These are phyloP conservation scores for Botrytis tulipae DNA, from an alignment of 2,329 filamentous ascomycete species.

Conservation along the genomic window DNA sequence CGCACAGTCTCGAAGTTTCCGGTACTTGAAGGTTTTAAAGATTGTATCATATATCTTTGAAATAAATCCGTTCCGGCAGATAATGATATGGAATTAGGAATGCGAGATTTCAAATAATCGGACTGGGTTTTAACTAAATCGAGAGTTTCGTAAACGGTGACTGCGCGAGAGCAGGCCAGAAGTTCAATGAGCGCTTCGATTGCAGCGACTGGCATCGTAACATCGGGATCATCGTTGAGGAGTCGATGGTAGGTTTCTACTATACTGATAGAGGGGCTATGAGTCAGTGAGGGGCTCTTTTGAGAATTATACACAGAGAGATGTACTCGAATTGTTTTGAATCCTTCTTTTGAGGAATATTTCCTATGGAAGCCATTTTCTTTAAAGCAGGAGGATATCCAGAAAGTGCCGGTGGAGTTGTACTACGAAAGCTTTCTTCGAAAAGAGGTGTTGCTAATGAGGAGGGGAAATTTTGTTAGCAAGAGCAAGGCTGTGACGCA, in stretches of 20 bases:
- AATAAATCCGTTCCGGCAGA: constrained; percentile 95
- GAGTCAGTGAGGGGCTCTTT: constrained; percentile 27
- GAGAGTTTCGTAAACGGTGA: constrained; percentile 91
- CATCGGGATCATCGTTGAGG: constrained; percentile 68
- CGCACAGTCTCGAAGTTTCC: constrained; percentile 78
- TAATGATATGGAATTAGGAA: constrained; percentile 86
- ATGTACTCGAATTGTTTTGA: constrained; percentile 36
- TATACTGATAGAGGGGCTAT: constrained; percentile 43
- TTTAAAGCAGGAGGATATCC: constrained; percentile 34
- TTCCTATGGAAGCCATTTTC: constrained; percentile 37
- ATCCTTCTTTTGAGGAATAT: constrained; percentile 28
- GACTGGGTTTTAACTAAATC: constrained; percentile 78
- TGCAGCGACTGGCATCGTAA: constrained; percentile 94
- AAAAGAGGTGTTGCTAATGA: constrained; percentile 25
- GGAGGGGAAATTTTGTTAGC: constrained; percentile 24
- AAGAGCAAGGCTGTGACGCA: constrained; percentile 24
- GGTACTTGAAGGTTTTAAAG: constrained; percentile 50
- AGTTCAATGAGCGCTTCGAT: constrained; percentile 89
- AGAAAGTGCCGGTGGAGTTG: constrained; percentile 35
- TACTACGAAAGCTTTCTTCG: constrained; percentile 31
- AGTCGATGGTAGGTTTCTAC: constrained; percentile 64
- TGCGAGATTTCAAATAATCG: constrained; percentile 69
- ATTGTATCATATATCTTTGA: constrained; percentile 86
- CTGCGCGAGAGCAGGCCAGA: constrained; percentile 73
- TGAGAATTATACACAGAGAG: neutral